Conservation (phyloP, 345 rosid genomes). For the Psidium guajava region DNA sequence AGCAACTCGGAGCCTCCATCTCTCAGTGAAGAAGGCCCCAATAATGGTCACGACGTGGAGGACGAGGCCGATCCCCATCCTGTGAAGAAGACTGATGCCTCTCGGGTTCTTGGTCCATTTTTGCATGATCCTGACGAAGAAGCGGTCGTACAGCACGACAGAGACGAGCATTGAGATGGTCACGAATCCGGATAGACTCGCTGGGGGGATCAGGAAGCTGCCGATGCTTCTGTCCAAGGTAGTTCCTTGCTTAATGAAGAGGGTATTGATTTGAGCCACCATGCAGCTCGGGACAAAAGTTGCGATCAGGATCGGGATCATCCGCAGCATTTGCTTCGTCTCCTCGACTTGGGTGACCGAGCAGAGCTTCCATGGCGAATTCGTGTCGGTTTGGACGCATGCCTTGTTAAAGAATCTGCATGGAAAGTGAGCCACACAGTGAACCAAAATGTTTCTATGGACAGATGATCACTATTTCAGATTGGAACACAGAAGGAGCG, state of each 20-base stretch:
- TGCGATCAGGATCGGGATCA: conserved; percentile 62
- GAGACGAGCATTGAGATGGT: conserved; percentile 51
- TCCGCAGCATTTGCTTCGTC: conserved; percentile 82
- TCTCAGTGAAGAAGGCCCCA: conserved; percentile 42
- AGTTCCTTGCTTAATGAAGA: conserved; percentile 89
- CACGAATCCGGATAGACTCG: conserved; percentile 51
- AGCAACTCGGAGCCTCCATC: conserved; percentile 44
- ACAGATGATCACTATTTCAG: neutral
- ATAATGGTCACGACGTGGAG: conserved; percentile 54
- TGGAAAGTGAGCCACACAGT: neutral
- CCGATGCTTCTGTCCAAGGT: conserved; percentile 55
- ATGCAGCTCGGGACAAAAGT: conserved; percentile 82
- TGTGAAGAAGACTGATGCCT: conserved; percentile 69
- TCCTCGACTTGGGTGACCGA: conserved; percentile 88
- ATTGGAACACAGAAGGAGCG: neutral
- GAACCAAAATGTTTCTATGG: neutral
- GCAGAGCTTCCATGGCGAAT: conserved; percentile 51
- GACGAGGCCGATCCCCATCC: conserved; percentile 63
- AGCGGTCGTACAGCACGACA: conserved; percentile 49
- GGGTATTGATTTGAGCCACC: conserved; percentile 63
- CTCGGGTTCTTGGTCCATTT: conserved; percentile 55
- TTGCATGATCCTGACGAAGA: conserved; percentile 29
- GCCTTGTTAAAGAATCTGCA: conserved; percentile 68
- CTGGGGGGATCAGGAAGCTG: conserved; percentile 56
- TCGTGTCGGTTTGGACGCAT: conserved; percentile 43